phyloP scores from a whole-genome alignment of 2,329 filamentous ascomycete genomes.

The Fusarium cyanostomum region DNA sequence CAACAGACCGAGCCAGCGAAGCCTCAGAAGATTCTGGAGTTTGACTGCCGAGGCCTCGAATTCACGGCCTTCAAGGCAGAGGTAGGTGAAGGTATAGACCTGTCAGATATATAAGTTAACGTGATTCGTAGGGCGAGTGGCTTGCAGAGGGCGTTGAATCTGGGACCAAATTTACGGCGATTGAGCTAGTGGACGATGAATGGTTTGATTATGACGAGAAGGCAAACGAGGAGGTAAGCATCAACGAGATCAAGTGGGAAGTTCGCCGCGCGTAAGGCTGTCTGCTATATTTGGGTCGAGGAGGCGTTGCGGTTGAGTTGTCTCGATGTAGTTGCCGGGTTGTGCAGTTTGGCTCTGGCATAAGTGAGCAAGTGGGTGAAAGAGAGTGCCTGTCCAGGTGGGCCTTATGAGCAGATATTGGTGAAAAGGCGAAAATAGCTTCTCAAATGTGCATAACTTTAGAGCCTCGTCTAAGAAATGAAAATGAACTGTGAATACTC shows the following conservation, averaged over 20 bases:
- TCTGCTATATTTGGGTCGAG: not conserved
- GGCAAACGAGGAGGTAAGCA: conserved; percentile 87
- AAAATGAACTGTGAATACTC: not conserved
- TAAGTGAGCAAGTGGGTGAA: not conserved
- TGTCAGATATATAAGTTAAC: not conserved
- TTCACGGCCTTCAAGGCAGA: conserved; percentile 92
- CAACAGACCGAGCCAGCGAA: conserved; percentile 76
- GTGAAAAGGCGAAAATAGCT: not conserved
- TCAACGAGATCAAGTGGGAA: conserved; percentile 89
- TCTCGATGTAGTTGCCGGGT: not conserved
- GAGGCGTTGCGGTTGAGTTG: not conserved
- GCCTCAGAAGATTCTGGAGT: conserved; percentile 81
- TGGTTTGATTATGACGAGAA: conserved; percentile 99
- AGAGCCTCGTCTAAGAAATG: not conserved
- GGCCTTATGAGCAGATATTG: not conserved
- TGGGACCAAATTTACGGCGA: conserved; percentile 79
- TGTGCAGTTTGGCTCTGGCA: not conserved
- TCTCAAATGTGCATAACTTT: not conserved
- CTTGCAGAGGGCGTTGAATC: conserved; percentile 84
- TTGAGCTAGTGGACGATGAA: conserved; percentile 88
- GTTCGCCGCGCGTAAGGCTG: conserved; percentile 72
- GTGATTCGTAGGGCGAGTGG: conserved; percentile 79
- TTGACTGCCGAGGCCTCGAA: conserved; percentile 94
- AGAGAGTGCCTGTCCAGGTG: not conserved
- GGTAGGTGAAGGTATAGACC: conserved; percentile 56